Percentiles rank a stretch among this genome's conserved stretches.
Conservation (phyloP, 2,329 filamentous ascomycete species). For the Pseudogymnoascus sp. region DNA sequence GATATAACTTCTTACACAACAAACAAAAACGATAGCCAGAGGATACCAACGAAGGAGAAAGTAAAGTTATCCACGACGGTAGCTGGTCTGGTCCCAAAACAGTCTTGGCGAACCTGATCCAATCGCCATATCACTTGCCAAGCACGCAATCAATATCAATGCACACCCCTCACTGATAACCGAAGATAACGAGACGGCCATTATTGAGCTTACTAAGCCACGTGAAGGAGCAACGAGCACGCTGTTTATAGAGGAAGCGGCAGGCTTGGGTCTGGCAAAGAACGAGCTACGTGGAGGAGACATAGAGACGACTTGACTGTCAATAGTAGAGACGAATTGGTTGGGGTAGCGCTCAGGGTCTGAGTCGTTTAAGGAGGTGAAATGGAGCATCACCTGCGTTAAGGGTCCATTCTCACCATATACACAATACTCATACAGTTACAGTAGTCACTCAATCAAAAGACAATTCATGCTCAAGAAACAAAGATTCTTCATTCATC, state of each 20-base stretch:
- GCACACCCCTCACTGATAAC: constrained; percentile 2
- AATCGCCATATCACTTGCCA: constrained; percentile 2
- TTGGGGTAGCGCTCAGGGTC: no score
- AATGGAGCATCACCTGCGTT: no score
- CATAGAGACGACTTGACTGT: no score
- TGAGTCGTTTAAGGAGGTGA: no score
- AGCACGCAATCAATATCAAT: constrained; percentile 5
- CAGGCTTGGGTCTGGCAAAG: no score
- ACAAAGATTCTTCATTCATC: constrained; percentile 3
- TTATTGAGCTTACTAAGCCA: not conserved
- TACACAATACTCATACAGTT: no score
- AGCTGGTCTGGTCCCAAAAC: not conserved
- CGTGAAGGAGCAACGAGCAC: no score
- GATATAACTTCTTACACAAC: not conserved
- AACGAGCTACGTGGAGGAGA: no score
- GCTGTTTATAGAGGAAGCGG: no score
- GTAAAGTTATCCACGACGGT: not conserved
- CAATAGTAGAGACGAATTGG: no score
- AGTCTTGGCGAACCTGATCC: constrained; percentile 1
- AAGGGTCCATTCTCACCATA: no score
- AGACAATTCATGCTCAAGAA: not conserved
- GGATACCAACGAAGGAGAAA: not conserved
- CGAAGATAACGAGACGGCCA: not conserved
- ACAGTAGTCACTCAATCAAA: not conserved
- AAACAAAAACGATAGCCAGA: not conserved